Evolutionary conservation across 106 monocot genomes (phyloP).

Genomic region (Allium fistulosum): DNA sequence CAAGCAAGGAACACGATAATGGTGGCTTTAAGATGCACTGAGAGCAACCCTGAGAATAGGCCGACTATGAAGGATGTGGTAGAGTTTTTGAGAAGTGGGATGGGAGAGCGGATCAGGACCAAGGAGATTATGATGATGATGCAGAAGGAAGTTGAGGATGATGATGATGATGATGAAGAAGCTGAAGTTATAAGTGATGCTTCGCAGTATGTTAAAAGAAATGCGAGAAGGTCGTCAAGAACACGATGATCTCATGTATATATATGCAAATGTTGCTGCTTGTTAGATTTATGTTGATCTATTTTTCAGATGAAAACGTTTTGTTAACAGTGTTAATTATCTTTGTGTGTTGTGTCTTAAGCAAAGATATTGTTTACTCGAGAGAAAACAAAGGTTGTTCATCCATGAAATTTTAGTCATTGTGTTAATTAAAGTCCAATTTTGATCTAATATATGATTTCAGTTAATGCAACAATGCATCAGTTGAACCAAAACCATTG

Average conservation of each 20-base stretch:
- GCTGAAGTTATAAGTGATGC: background rate
- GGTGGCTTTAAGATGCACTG: slow-evolving; percentile 18
- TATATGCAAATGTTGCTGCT: too few species aligned
- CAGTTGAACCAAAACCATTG: too few species aligned
- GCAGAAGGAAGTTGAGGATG: background rate
- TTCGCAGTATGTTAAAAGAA: background rate
- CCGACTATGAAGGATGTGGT: slow-evolving; percentile 28
- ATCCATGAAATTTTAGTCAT: too few species aligned
- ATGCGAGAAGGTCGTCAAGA: background rate
- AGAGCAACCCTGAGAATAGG: slow-evolving; percentile 9
- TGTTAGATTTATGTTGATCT: too few species aligned
- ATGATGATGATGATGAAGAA: background rate
- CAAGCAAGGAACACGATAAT: slow-evolving; percentile 10
- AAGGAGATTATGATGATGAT: slow-evolving; percentile 1
- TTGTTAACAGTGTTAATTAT: too few species aligned
- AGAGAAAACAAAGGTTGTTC: too few species aligned
- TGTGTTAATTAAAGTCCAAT: too few species aligned
- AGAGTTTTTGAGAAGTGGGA: slow-evolving; percentile 10
- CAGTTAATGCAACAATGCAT: too few species aligned
- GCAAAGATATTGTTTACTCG: too few species aligned
- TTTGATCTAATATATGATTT: too few species aligned
- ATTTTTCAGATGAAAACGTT: too few species aligned
- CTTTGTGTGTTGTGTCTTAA: too few species aligned
- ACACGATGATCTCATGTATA: background rate
- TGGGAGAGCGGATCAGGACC: background rate